Evolutionary conservation across 148 eudicot genomes (phyloP), one percentile per base, ranked within the genome.

Genomic region (Polygonum aviculare): DNA sequence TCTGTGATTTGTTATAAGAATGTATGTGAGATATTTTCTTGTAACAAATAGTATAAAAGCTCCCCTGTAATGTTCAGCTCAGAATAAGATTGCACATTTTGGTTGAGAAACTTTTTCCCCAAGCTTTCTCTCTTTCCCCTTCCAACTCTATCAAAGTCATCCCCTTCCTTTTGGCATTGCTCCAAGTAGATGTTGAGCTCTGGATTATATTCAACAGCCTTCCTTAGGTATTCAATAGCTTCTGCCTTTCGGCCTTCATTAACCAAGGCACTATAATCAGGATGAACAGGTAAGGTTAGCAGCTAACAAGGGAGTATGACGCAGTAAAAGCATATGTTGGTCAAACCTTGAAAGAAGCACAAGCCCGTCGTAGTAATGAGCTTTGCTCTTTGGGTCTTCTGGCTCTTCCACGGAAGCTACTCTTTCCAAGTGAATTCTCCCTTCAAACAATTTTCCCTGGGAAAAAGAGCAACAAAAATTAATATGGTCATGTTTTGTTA

Each of bases 401-500:
- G 97, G 99, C 80, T 88, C 99, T 77, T 85, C 80, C 76, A 90
- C 50, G 74, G 80, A 78, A 70, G 81, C 87, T 77, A 91, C 73
- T 84, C 94, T 85, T 85, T 95, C 93, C 41, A 92, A 85, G 90
- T 90, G 94, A 39, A 50, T 75, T 77, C 90, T 80, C 26, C 88
- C 88, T 81, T 95, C 91, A 71, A 79, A 83, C 55, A 40, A 48
- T 76, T 83, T 92, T 1, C 88, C 96, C 96, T 94, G 85, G 44
- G 36, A 73, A 33, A 39, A 4, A 59, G 40, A 19, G 69, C 40
- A 50, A 49, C 12, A 67, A 14, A 59, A 8, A 41, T 49, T 5
- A 31, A 2, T 65, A 45, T 67, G 36, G 19, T 14, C 3, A 31
- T 67, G 41, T 67, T 36, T 67, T 15, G 45, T 36, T 45, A 35